A percentile compares a stretch with the other conserved stretches of the same genome.
phyloP scores from a whole-genome alignment of 2,329 filamentous ascomycete species.

The Stagonosporopsis vannaccii region DNA sequence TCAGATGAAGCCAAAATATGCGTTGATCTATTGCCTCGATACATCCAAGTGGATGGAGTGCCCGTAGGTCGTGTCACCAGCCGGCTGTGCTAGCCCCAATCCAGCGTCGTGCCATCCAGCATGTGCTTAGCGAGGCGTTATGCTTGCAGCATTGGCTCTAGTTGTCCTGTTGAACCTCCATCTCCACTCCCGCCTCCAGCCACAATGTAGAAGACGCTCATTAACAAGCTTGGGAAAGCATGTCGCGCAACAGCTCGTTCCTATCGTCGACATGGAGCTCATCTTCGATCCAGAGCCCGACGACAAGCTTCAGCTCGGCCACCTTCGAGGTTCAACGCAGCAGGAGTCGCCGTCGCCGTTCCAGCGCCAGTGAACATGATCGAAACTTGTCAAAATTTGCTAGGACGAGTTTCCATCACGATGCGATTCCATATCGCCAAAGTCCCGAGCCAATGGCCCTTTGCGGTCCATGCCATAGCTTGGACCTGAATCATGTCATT shows the following conservation, averaged over 20 bases:
- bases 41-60: too few species aligned
- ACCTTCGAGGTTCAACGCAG: neutral
- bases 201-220: neutral
- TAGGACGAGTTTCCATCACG: neutral
- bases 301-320: neutral
- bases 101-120: neutral
- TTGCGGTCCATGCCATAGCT: neutral
- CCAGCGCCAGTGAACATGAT: neutral
- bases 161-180: neutral
- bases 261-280: neutral
- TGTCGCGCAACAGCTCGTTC: neutral
- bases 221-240: neutral
- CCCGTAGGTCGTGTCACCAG: too few species aligned
- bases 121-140: neutral
- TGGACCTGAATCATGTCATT: neutral
- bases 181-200: neutral
- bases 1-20: too few species aligned
- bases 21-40: too few species aligned
- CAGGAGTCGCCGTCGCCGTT: conserved; percentile 1
- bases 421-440: neutral
- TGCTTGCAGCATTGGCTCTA: neutral
- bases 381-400: neutral
- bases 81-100: neutral
- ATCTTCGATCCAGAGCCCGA: neutral
- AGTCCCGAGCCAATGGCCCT: neutral